A percentile compares a stretch with the other conserved stretches of the same genome.
phyloP scores from a whole-genome alignment of 768 basidiomycete genomes.

The Lactifluus piperatus region DNA sequence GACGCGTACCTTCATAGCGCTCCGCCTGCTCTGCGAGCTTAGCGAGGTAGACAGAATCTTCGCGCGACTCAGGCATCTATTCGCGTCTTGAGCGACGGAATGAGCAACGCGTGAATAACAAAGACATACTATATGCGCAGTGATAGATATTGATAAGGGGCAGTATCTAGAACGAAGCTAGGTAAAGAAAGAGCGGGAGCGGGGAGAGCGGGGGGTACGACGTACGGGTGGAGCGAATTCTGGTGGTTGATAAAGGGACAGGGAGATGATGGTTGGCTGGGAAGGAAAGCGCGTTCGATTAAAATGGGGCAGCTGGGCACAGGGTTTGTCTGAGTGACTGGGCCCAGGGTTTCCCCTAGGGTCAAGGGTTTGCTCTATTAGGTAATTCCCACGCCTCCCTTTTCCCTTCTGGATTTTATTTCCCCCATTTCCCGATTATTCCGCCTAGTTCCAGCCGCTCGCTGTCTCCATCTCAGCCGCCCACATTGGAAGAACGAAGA shows the following conservation, averaged over 20 bases:
- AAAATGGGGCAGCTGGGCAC: slow-evolving; percentile 23
- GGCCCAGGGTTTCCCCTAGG: slow-evolving; percentile 20
- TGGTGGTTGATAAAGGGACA: slow-evolving; percentile 19
- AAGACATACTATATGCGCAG: slow-evolving; percentile 14
- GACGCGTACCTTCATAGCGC: slow-evolving; percentile 83
- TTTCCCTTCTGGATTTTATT: slow-evolving; percentile 1
- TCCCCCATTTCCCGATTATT: slow-evolving; percentile 8
- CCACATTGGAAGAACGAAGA: background rate
- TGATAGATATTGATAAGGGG: slow-evolving; percentile 21
- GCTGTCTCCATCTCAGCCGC: background rate
- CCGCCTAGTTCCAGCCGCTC: background rate
- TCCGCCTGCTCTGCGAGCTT: slow-evolving; percentile 99
- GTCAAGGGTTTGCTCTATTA: slow-evolving; percentile 19
- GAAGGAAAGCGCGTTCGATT: slow-evolving; percentile 17
- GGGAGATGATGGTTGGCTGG: slow-evolving; percentile 16
- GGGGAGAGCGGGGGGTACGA: slow-evolving; percentile 5
- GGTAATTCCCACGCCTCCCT: slow-evolving; percentile 16
- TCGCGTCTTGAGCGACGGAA: slow-evolving; percentile 5
- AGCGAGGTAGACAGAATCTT: slow-evolving; percentile 99
- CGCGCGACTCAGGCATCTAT: slow-evolving; percentile 79
- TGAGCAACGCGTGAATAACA: background rate
- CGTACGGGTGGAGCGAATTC: slow-evolving; percentile 7
- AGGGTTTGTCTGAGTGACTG: slow-evolving; percentile 20
- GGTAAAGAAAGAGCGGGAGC: slow-evolving; percentile 14
- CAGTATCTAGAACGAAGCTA: slow-evolving; percentile 16